These are phyloP conservation scores for Phyllosticta ampelicida DNA, from an alignment of 2,329 filamentous ascomycete species.

Conservation along the genomic window DNA sequence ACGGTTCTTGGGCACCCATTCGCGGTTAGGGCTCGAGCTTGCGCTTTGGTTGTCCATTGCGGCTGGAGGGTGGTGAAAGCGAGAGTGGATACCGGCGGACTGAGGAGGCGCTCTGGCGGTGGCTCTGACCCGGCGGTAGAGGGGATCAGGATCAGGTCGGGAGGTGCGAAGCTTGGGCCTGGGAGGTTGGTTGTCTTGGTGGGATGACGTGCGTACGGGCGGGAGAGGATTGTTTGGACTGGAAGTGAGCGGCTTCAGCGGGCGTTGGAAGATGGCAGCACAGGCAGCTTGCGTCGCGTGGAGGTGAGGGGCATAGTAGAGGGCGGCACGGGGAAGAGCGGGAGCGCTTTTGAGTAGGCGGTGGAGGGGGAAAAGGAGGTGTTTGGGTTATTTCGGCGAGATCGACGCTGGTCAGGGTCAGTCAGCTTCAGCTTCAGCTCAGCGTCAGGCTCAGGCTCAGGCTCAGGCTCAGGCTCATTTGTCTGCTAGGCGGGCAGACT, in stretches of 20 bases:
- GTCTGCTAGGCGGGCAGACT: too few species aligned
- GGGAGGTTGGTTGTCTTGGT: neutral
- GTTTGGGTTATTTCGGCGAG: constrained; percentile 12
- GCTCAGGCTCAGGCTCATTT: too few species aligned
- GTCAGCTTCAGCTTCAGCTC: neutral
- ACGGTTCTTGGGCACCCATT: constrained; percentile 71
- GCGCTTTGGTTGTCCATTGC: constrained; percentile 34
- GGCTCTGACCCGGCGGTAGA: constrained; percentile 9
- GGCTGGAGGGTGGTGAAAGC: constrained; percentile 6
- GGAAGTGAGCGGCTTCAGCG: constrained; percentile 5
- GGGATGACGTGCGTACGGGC: neutral
- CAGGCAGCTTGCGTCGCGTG: constrained; percentile 9
- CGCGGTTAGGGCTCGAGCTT: constrained; percentile 61
- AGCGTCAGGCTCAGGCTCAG: neutral
- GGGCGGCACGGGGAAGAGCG: neutral
- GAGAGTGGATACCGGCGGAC: constrained; percentile 7
- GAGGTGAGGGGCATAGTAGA: neutral
- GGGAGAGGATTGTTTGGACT: neutral
- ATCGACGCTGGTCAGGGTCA: constrained; percentile 3
- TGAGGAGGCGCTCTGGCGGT: constrained; percentile 9
- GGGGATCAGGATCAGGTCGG: constrained; percentile 3
- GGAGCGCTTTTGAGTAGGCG: constrained; percentile 8
- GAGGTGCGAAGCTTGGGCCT: constrained; percentile 7
- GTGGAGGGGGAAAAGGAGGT: constrained; percentile 20
- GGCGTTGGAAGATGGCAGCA: constrained; percentile 4